Evolutionary conservation across 2,329 filamentous ascomycete genomes (phyloP).

Genomic region (Huntiella abstrusa): DNA sequence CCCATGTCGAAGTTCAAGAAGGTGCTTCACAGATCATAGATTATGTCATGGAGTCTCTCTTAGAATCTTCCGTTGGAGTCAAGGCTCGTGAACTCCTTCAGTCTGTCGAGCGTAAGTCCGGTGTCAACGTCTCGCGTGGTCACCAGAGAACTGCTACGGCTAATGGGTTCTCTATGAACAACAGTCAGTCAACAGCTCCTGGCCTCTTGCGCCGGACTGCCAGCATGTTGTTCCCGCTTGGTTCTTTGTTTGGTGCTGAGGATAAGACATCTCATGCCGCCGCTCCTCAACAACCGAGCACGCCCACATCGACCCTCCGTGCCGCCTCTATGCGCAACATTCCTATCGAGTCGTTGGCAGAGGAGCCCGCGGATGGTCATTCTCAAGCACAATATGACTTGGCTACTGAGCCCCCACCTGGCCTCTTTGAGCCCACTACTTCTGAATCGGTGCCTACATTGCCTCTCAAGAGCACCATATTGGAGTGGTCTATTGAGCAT

Average conservation of each 20-base stretch:
- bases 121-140: conserved; percentile 22
- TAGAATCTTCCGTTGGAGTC: conserved; percentile 56
- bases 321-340: conserved; percentile 13
- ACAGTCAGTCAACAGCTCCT: conserved; percentile 32
- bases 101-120: conserved; percentile 42
- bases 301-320: conserved; percentile 16
- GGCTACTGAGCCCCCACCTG: conserved; percentile 61
- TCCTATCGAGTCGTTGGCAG: conserved; percentile 25
- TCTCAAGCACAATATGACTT: conserved; percentile 54
- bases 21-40: conserved; percentile 77
- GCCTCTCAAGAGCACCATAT: conserved; percentile 64
- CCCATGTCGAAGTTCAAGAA: conserved; percentile 78
- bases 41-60: conserved; percentile 57
- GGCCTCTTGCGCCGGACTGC: conserved; percentile 44
- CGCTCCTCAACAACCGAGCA: conserved; percentile 14
- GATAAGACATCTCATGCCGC: conserved; percentile 22
- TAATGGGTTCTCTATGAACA: conserved; percentile 14
- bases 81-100: conserved; percentile 55
- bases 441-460: conserved; percentile 40
- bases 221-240: conserved; percentile 39
- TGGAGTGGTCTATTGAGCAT: conserved; percentile 94
- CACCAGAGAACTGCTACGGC: conserved; percentile 19
- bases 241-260: conserved; percentile 31
- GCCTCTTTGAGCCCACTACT: conserved; percentile 48
- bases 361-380: conserved; percentile 52